phyloP scores from a whole-genome alignment of 1,139 yeast genomes.

The Pichia sp. region DNA sequence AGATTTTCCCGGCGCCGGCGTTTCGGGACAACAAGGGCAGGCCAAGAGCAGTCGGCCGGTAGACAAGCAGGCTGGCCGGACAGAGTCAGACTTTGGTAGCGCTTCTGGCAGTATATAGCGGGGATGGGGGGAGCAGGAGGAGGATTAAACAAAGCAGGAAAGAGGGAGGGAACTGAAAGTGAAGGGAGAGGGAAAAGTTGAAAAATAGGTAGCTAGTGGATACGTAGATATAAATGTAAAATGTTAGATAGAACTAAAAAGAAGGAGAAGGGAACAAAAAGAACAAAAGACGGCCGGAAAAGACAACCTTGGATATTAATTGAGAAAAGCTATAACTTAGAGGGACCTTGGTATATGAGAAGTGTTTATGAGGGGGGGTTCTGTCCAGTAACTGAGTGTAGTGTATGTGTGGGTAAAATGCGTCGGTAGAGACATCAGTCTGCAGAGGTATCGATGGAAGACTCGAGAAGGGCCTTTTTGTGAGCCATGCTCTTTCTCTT shows the following conservation, averaged over 20 bases:
- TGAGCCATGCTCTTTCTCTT: slow-evolving; percentile 3
- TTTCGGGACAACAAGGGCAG: too few relatives aligned
- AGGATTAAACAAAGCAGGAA: background rate
- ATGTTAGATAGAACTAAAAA: background rate
- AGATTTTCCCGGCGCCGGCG: too few relatives aligned
- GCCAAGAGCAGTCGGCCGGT: too few relatives aligned
- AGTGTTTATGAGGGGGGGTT: background rate
- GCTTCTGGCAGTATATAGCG: background rate
- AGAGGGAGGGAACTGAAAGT: background rate
- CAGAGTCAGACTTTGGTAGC: background rate
- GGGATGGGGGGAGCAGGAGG: background rate
- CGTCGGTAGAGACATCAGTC: too few relatives aligned
- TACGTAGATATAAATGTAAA: background rate
- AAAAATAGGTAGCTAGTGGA: background rate
- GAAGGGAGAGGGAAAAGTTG: background rate
- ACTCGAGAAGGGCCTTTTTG: background rate
- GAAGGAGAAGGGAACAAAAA: background rate
- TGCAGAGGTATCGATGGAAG: background rate
- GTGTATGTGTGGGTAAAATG: background rate
- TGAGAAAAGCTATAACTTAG: background rate
- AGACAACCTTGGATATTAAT: slow-evolving; percentile 18
- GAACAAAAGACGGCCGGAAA: background rate
- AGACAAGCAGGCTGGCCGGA: background rate
- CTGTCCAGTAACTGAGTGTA: too few relatives aligned
- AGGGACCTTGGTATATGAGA: background rate